These are phyloP conservation scores for Parastagonospora nodorum DNA, from an alignment of 2,329 filamentous ascomycete species.

Conservation along the genomic window DNA sequence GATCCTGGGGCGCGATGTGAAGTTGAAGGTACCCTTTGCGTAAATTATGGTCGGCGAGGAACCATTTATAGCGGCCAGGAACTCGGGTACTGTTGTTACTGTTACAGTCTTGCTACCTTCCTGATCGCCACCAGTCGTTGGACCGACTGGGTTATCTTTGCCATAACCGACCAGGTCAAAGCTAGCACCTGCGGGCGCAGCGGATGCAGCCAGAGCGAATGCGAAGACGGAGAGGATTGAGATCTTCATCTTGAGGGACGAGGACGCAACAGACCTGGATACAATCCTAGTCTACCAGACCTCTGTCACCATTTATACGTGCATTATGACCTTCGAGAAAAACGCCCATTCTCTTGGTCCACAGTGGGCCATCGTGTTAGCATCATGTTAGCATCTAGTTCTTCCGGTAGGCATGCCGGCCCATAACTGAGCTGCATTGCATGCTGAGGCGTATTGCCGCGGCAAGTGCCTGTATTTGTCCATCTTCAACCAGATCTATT, in stretches of 20 bases:
- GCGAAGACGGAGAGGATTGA: conserved; percentile 24
- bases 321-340: neutral
- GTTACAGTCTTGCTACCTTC: conserved; percentile 33
- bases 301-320: conserved; percentile 10
- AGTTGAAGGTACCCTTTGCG: conserved; percentile 50
- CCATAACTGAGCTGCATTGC: no score
- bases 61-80: conserved; percentile 33
- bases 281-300: neutral
- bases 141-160: conserved; percentile 41
- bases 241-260: conserved; percentile 32
- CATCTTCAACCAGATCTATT: neutral
- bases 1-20: conserved; percentile 50
- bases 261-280: conserved; percentile 1
- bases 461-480: neutral
- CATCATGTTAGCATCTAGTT: no score
- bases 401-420: no score
- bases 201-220: conserved; percentile 19
- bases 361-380: no score
- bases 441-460: conserved; percentile 4
- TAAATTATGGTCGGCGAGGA: conserved; percentile 47
- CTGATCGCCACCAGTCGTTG: conserved; percentile 40
- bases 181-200: conserved; percentile 24
- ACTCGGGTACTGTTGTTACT: conserved; percentile 32
- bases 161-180: conserved; percentile 39
- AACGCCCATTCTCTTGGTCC: no score